phyloP scores from a whole-genome alignment of 805 yeast genomes.

The Myxozyma monticola region DNA sequence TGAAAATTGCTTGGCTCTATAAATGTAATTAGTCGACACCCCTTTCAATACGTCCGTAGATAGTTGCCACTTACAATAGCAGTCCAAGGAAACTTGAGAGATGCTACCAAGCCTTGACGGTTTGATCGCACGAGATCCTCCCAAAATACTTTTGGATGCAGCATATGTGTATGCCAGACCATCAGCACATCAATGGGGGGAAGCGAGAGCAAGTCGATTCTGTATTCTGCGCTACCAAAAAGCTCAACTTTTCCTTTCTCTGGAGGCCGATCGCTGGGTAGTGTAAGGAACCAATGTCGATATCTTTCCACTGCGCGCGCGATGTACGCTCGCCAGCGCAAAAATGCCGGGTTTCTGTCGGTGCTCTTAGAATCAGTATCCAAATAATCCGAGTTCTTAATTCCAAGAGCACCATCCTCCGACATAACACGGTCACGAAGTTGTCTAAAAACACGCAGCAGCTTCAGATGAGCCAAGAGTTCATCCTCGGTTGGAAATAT shows the following conservation, averaged over 20 bases:
- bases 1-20: neutral
- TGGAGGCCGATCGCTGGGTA: neutral
- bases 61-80: too few relatives aligned
- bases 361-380: neutral
- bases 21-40: too few relatives aligned
- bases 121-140: slow-evolving; percentile 25
- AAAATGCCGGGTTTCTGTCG: neutral
- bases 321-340: slow-evolving; percentile 11
- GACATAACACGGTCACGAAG: neutral
- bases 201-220: slow-evolving; percentile 4
- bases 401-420: slow-evolving; percentile 8
- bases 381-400: neutral
- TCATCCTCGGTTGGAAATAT: slow-evolving; percentile 15
- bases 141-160: slow-evolving; percentile 32
- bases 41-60: too few relatives aligned
- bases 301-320: slow-evolving; percentile 20
- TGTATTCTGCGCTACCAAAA: neutral
- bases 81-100: slow-evolving; percentile 16
- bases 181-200: slow-evolving; percentile 33
- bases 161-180: slow-evolving; percentile 34
- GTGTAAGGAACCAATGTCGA: slow-evolving; percentile 7
- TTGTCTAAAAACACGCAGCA: slow-evolving; percentile 3
- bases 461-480: slow-evolving; percentile 9
- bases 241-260: neutral
- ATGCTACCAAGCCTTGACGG: slow-evolving; percentile 1